Evolutionary conservation across 1,139 yeast genomes (phyloP).

Genomic region (Taphrina confusa): DNA sequence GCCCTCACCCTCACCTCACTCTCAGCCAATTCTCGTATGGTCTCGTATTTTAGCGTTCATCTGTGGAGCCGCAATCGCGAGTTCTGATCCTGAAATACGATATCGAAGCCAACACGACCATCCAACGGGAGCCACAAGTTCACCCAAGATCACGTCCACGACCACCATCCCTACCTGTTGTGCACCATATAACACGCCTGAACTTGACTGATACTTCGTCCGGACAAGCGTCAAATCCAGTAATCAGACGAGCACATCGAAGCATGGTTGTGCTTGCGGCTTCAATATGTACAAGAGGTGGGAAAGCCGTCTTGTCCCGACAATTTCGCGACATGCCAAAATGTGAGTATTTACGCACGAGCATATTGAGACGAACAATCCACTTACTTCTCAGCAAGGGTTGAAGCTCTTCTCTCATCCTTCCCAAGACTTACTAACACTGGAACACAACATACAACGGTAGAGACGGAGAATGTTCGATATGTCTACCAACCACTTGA

Average conservation of each 20-base stretch:
- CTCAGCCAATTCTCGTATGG: too few species aligned
- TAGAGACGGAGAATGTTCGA: conserved; percentile 89
- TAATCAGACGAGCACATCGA: background rate
- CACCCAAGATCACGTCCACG: too few species aligned
- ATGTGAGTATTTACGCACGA: conserved; percentile 1
- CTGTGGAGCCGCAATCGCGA: too few species aligned
- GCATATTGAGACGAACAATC: background rate
- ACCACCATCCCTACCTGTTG: too few species aligned
- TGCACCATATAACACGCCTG: too few species aligned
- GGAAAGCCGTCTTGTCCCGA: conserved; percentile 88
- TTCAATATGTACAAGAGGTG: conserved; percentile 91
- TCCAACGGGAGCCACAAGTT: too few species aligned
- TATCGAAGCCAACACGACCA: too few species aligned
- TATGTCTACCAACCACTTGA: conserved; percentile 96
- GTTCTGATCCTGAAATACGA: too few species aligned
- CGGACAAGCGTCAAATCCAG: too few species aligned
- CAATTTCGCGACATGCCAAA: conserved; percentile 79
- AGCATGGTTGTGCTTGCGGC: conserved; percentile 79
- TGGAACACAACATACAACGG: conserved; percentile 86
- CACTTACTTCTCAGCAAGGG: conserved; percentile 63
- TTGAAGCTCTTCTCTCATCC: conserved; percentile 79
- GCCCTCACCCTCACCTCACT: too few species aligned
- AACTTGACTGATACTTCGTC: too few species aligned
- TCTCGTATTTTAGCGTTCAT: too few species aligned
- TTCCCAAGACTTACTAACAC: conserved; percentile 79